Base-by-base conservation (phyloP, 352 stramenopile species). In the Phytophthora pseudosyringae region DNA sequence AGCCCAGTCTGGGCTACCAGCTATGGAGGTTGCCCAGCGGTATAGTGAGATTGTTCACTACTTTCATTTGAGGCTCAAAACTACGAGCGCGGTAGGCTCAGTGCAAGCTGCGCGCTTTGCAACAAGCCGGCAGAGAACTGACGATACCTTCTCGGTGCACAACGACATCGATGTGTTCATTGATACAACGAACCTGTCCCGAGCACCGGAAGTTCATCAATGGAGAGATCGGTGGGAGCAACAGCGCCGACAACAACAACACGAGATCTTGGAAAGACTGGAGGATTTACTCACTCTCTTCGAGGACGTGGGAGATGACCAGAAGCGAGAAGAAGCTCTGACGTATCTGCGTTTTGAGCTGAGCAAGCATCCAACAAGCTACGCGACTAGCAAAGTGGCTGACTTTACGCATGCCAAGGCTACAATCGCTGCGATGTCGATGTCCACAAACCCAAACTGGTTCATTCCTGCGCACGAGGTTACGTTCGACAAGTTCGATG, bases 381-480 rank as follows among this genome's bases (percentile, higher is more conserved):
- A 67, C n/a, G 32, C 35, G n/a, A 13, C 39, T 2, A 68, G 18
- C 32, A 44, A 48, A 32, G 31, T 26, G 18, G 48, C 18, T 9
- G 39, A 48, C 15, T 62, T 52, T 33, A 56, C 10, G 15, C 35
- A 11, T 9, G 38, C 38, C 1, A 58, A 65, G 38, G 44, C 46
- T 6, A 8, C 49, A 1, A 40, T 49, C 48, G 32, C 25, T n/a
- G 13, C 33, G 1, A 10, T 64, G 3, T 43, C 56, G 6, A 33
- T 21, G 25, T 5, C 39, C 0, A 40, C 12, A 21, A 52, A 65
- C n/a, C 8, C 32, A 4, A 48, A 36, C 2, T 67, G 59, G 59
- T 60, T 67, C 16, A 54, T 67, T 21, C 59, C 59, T n/a, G 33
- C 36, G 10, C 26, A 71, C n/a, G 57, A 71, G 32, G 64, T 71